Base-by-base conservation (phyloP, 129 eudicot species). In the Scalesia atractyloides region DNA sequence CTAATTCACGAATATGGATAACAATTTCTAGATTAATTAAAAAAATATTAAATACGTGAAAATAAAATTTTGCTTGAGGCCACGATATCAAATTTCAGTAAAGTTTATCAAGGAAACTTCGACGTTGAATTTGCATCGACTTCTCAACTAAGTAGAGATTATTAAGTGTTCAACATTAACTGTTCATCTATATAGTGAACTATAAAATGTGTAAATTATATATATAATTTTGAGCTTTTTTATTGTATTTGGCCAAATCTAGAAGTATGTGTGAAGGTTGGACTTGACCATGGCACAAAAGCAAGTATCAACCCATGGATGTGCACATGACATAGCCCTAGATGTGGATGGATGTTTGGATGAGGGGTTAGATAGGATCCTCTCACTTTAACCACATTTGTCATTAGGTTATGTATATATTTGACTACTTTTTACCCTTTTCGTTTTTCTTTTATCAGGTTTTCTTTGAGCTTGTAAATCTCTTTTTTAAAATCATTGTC, bases 281-380 rank as follows among this genome's bases (percentile, higher is more conserved):
- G 76, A 49, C 64, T 69, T 69, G 64, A 76, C 75, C 70, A 77
- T 77, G 64, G 76, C 66, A 76, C 64, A 76, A 69, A 77, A 77
- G 81, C 76, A 70, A 78, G 72, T 24, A 69, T 11, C 66, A 52
- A 78, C 76, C 82, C 72, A 41, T 78, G 71, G 77, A 71, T 71
- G 41, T 47, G 59, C 36, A 78, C 54, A 43, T 70, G 50, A 69
- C 76, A 70, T 52, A 70, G 46, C 75, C 70, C 24, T 48, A 57
- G 56, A 69, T 62, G 46, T 70, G 67, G 72, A 43, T 70, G 67
- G 72, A 78, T 78, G 66, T 63, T 64, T 70, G 82, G 61, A 53
- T 77, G 76, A 37, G 10, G 17, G 66, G 82, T 51, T 70, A 62
- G 58, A 70, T 70, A 52, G 82, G 73, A 71, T 78, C 57, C 77